A percentile compares a stretch with the other conserved stretches of the same genome.
Conservation (phyloP, 2,329 filamentous ascomycete species). For the Fusarium keratoplasticum region DNA sequence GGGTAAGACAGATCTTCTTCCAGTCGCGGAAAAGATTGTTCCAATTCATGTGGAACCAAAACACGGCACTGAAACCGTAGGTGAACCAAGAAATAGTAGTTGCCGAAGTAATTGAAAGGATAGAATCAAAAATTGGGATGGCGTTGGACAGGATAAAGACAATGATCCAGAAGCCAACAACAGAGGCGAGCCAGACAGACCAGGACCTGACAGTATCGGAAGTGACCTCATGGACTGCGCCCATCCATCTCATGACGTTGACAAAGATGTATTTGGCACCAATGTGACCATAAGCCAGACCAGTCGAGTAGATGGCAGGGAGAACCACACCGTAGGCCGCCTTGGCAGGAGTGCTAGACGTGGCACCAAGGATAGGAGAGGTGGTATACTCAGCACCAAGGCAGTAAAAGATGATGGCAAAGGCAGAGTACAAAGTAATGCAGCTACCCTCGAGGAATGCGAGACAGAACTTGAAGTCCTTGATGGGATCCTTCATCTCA, state of each 20-base stretch:
- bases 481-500: slow-evolving; percentile 37
- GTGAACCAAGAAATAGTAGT: slow-evolving; percentile 34
- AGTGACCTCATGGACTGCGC: slow-evolving; percentile 2
- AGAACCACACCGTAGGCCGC: slow-evolving; percentile 41
- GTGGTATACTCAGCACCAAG: slow-evolving; percentile 38
- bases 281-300: slow-evolving; percentile 30
- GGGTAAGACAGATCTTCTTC: slow-evolving; percentile 30
- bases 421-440: slow-evolving; percentile 37
- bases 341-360: slow-evolving; percentile 29
- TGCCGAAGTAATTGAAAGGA: slow-evolving; percentile 30
- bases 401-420: slow-evolving; percentile 40
- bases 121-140: slow-evolving; percentile 37
- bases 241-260: slow-evolving; percentile 3
- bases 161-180: slow-evolving; percentile 28
- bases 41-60: slow-evolving; percentile 29
- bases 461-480: slow-evolving; percentile 41
- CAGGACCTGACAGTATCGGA: slow-evolving; percentile 29
- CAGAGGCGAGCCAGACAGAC: slow-evolving; percentile 28
- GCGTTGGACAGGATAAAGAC: slow-evolving; percentile 35
- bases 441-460: slow-evolving; percentile 30
- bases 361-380: slow-evolving; percentile 40
- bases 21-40: slow-evolving; percentile 11
- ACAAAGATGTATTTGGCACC: slow-evolving; percentile 31
- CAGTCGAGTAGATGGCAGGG: slow-evolving; percentile 38
- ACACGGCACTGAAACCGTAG: slow-evolving; percentile 26